Percentiles rank a stretch among this genome's conserved stretches.
Evolutionary conservation across 1,284 basidiomycete species (phyloP).

Genomic region (Cutaneotrichosporon cavernicola): DNA sequence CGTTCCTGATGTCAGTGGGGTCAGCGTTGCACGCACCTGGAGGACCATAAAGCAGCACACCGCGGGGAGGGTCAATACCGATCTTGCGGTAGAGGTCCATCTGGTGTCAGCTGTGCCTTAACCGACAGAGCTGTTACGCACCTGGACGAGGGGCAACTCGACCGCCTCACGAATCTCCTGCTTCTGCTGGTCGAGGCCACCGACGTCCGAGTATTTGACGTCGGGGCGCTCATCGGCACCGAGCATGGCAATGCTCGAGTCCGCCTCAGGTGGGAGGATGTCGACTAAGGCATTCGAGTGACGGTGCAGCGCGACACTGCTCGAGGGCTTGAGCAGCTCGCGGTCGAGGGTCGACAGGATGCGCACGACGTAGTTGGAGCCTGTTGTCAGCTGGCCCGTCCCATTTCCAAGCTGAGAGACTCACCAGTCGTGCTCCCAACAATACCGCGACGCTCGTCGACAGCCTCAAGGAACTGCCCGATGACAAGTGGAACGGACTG

Average conservation of each 20-base stretch:
- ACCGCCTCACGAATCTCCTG: slow-evolving; percentile 99
- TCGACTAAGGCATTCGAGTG: slow-evolving; percentile 99
- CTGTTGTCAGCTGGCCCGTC: slow-evolving; percentile 28
- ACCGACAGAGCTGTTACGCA: slow-evolving; percentile 22
- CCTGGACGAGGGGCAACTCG: slow-evolving; percentile 84
- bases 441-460: slow-evolving; percentile 96
- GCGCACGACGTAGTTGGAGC: slow-evolving; percentile 97
- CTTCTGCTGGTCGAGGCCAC: slow-evolving; percentile 97
- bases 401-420: slow-evolving; percentile 9
- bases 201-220: slow-evolving; percentile 84
- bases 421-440: slow-evolving; percentile 90
- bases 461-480: slow-evolving; percentile 98
- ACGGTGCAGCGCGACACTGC: slow-evolving; percentile 94
- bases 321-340: slow-evolving; percentile 94
- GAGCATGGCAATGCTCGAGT: slow-evolving; percentile 94
- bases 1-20: slow-evolving; percentile 64
- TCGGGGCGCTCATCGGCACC: slow-evolving; percentile 91
- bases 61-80: slow-evolving; percentile 96
- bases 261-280: slow-evolving; percentile 96
- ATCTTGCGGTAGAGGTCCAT: slow-evolving; percentile 99
- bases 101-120: slow-evolving; percentile 54
- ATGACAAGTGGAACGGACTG: slow-evolving; percentile 99
- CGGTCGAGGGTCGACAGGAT: slow-evolving; percentile 97
- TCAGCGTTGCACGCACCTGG: slow-evolving; percentile 62
- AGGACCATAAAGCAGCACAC: slow-evolving; percentile 89